phyloP scores from a whole-genome alignment of 2,329 filamentous ascomycete genomes.

The Calonectria ilicicola region DNA sequence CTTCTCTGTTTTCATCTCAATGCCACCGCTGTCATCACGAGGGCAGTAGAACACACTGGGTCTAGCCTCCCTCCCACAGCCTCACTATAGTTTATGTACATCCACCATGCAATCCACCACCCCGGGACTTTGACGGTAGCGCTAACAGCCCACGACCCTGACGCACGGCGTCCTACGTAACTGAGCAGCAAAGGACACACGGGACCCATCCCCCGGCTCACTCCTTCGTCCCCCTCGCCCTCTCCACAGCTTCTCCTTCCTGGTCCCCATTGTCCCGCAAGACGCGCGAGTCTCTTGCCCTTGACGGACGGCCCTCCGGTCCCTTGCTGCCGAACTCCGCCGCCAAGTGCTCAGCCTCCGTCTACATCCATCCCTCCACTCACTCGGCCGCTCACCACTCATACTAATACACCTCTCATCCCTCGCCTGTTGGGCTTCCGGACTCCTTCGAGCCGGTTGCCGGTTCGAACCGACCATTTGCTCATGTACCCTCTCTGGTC shows the following conservation, averaged over 20 bases:
- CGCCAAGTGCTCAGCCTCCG: conserved; percentile 41
- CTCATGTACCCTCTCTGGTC: conserved; percentile 42
- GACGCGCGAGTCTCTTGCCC: conserved; percentile 23
- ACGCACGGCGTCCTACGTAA: conserved; percentile 1
- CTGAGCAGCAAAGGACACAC: conserved; percentile 5
- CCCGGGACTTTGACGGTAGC: background rate
- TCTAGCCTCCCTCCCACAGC: conserved; percentile 34
- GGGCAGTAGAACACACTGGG: background rate
- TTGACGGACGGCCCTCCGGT: background rate
- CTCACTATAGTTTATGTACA: conserved; percentile 34
- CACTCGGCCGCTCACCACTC: conserved; percentile 16
- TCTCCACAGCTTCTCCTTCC: conserved; percentile 1
- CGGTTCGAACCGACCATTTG: conserved; percentile 37
- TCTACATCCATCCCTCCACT: conserved; percentile 20
- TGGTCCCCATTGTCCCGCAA: conserved; percentile 19
- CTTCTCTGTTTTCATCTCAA: background rate
- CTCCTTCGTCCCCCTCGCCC: background rate
- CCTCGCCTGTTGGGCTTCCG: conserved; percentile 29
- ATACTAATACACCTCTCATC: conserved; percentile 19
- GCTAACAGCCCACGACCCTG: background rate
- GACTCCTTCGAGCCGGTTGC: conserved; percentile 22
- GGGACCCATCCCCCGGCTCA: background rate
- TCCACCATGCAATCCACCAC: conserved; percentile 1
- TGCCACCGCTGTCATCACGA: background rate
- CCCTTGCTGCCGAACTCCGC: conserved; percentile 17